Base-by-base conservation (phyloP, 371 early-diverging fungal species). In the Nematocida ironsii region DNA sequence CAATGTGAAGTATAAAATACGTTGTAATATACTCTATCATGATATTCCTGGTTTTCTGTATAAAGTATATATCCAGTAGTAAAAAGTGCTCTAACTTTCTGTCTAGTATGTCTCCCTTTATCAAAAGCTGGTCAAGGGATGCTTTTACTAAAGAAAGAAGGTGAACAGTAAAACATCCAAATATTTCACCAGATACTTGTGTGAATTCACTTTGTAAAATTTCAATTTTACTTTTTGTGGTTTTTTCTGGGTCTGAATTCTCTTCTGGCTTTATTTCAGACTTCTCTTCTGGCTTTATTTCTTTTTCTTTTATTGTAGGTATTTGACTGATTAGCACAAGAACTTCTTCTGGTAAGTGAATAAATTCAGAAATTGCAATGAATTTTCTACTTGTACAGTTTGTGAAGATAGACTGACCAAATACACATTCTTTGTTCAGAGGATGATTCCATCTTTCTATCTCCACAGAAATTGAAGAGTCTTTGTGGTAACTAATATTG, bases 391-490 rank as follows among this genome's bases (percentile, higher is more conserved):
- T 27, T 61, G 68, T 39, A 40, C 20, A 25, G 18, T 20, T 18
- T 11, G 23, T n/a, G 56, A 75, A 67, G 18, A 75, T 44, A 27
- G 76, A 75, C 18, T 16, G 39, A 11, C 69, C 76, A 13, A 66
- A 11, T 13, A 48, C 56, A 33, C 64, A 3, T 44, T 52, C 48
- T 42, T 55, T 27, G 9, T 33, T n/a, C n/a, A n/a, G 5, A 9
- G 76, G 76, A 55, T 57, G 23, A 54, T 75, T 75, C 76, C 76
- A 75, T 39, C 52, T 64, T 11, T 25, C 45, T 18, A 75, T 67
- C 44, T 75, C 68, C 39, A 16, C 11, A 9, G 20, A 33, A n/a
- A 69, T 44, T n/a, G 40, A 7, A 23, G 25, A 6, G 1, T 64
- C 69, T n/a, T 16, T 18, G 9, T 67, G 40, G 76, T 75, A 75